These are phyloP conservation scores for Botrytis byssoidea DNA, from an alignment of 2,329 filamentous ascomycete species.

Conservation along the genomic window DNA sequence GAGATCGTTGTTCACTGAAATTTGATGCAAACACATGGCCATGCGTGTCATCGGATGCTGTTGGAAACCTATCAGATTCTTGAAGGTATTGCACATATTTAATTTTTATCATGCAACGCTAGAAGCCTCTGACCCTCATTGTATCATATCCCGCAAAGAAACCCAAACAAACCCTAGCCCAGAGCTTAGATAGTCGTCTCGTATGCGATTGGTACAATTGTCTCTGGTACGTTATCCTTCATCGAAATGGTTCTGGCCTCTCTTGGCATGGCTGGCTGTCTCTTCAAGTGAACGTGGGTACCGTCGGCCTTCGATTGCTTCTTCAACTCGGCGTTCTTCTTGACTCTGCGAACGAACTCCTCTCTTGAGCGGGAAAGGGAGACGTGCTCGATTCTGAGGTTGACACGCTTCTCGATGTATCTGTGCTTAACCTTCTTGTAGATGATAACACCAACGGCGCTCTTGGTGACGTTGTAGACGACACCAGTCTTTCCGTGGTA, in stretches of 20 bases:
- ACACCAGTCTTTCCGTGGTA: slow-evolving; percentile 99
- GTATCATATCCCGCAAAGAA: slow-evolving; percentile 38
- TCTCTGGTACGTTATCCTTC: slow-evolving; percentile 85
- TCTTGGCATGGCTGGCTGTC: slow-evolving; percentile 77
- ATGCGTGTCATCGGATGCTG: background rate
- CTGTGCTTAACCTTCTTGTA: slow-evolving; percentile 99
- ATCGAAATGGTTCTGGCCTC: slow-evolving; percentile 76
- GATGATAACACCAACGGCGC: slow-evolving; percentile 95
- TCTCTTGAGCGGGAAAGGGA: slow-evolving; percentile 90
- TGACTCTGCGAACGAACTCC: slow-evolving; percentile 94
- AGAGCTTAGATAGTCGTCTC: slow-evolving; percentile 88
- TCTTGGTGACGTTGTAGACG: slow-evolving; percentile 99
- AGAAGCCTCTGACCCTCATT: slow-evolving; percentile 32
- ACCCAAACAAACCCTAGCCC: slow-evolving; percentile 36
- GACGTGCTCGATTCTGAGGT: slow-evolving; percentile 98
- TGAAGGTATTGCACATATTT: slow-evolving; percentile 37
- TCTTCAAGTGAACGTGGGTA: slow-evolving; percentile 87
- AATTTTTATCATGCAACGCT: slow-evolving; percentile 39
- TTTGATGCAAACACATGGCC: slow-evolving; percentile 10
- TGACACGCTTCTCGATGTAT: slow-evolving; percentile 99
- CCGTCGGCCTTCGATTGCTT: slow-evolving; percentile 90
- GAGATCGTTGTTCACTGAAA: background rate
- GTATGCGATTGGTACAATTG: slow-evolving; percentile 87
- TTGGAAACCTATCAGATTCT: slow-evolving; percentile 31
- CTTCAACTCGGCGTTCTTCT: slow-evolving; percentile 92